Evolutionary conservation across 345 rosid species (phyloP), one percentile per base, ranked within the genome.

Genomic region (Populus davidiana): DNA sequence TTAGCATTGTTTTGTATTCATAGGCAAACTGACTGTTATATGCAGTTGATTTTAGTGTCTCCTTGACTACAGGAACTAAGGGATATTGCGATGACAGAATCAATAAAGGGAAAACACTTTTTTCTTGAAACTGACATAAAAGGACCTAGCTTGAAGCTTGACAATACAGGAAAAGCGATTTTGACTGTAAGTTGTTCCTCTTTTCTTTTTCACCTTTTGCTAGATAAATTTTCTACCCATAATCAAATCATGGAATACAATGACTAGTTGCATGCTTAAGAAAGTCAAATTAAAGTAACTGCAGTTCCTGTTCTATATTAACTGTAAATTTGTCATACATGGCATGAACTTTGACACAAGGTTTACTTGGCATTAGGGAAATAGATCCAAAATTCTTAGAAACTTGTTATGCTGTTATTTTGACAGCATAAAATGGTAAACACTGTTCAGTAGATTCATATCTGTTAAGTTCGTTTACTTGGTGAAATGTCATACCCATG

Each of bases 151-250:
- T 75, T 94, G 90, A 94, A 93, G 89, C 94, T 91, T 71, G 97
- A 93, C 87, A 92, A 95, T 76, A 92, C 98, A 61, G 97, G 98
- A 81, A 95, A 93, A 86, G 88, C 97, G 33, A 93, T 89, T 74
- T 82, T 96, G 66, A 96, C 98, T 0, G 97, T 93, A 75, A 86
- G 94, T 88, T 39, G 4, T 38, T 50, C 7, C 43, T 20, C 33
- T 8, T 3, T 6, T 3, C 49, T 69, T 66, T 35, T 61, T 49
- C 23, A 41, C 23, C 29, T 41, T 33, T 41, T 21, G 65, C 14
- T 39, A 11, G 33, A 25, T 25, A 29, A 27, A 41, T 39, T 70
- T 27, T 44, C 27, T 49, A 11, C 35, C 25, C 61, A 6, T 2
- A 8, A 29, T 13, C 20, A 5, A 70, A 23, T 33, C 16, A 61